Evolutionary conservation across 768 basidiomycete genomes (phyloP).

Genomic region (Leccinum rimulosum): DNA sequence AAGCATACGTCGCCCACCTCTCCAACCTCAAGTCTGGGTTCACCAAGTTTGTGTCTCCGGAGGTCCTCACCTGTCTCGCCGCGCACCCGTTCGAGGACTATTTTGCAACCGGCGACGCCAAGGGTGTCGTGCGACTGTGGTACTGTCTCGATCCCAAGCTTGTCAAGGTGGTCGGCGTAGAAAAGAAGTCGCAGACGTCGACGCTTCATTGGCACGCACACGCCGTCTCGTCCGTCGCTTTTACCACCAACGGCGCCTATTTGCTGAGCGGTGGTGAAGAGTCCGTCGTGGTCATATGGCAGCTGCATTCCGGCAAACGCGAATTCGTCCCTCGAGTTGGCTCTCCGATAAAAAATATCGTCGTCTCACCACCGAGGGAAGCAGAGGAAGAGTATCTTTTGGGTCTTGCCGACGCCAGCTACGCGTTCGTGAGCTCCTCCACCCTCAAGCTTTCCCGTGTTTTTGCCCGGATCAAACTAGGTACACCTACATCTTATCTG

Average conservation of each 20-base stretch:
- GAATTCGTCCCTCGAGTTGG: constrained; percentile 94
- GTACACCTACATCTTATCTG: constrained; percentile 38
- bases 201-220: constrained; percentile 97
- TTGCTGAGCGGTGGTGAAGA: constrained; percentile 94
- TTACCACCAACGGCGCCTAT: constrained; percentile 90
- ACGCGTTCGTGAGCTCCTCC: constrained; percentile 69
- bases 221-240: constrained; percentile 80
- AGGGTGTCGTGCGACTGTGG: constrained; percentile 87
- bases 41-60: constrained; percentile 80
- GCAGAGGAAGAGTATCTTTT: constrained; percentile 85
- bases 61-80: constrained; percentile 77
- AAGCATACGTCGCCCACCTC: constrained; percentile 70
- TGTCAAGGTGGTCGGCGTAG: constrained; percentile 55
- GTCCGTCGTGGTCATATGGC: constrained; percentile 96
- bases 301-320: constrained; percentile 80
- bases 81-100: constrained; percentile 90
- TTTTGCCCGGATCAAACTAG: constrained; percentile 75
- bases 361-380: constrained; percentile 49
- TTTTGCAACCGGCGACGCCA: constrained; percentile 91
- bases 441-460: constrained; percentile 70
- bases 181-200: constrained; percentile 81
- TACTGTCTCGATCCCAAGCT: constrained; percentile 76
- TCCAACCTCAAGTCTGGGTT: constrained; percentile 62
- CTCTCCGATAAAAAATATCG: constrained; percentile 74
- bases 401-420: constrained; percentile 77